Evolutionary conservation across 192 early-diverging fungal species (phyloP).

Genomic region (Coemansia sp.): DNA sequence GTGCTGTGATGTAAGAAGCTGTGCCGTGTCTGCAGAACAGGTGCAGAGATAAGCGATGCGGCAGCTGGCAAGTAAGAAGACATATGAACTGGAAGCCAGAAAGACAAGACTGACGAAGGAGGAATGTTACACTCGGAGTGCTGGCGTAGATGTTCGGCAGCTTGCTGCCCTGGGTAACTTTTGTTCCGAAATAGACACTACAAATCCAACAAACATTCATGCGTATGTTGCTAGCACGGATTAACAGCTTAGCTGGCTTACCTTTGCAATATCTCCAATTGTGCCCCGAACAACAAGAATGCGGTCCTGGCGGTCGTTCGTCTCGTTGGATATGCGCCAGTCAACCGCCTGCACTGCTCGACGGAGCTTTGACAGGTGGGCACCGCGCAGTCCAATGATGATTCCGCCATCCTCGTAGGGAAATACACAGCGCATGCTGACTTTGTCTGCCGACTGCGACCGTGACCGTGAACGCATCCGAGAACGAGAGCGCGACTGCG

Average conservation of each 20-base stretch:
- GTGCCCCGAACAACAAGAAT: conserved; percentile 45
- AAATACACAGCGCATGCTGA: conserved; percentile 54
- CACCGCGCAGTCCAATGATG: conserved; percentile 54
- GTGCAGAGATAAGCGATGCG: no score
- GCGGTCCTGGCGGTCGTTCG: conserved; percentile 53
- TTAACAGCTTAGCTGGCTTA: conserved; percentile 15
- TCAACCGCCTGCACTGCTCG: conserved; percentile 33
- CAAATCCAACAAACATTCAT: background rate
- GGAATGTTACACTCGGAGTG: no score
- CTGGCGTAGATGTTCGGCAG: no score
- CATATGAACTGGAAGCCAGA: no score
- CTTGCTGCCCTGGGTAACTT: no score
- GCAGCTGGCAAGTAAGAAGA: no score
- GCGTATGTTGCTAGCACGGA: background rate
- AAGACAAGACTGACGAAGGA: no score
- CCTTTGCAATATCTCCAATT: conserved; percentile 39
- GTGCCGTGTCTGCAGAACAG: no score
- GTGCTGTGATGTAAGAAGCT: no score
- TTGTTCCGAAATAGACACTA: background rate
- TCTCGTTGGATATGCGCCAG: conserved; percentile 56
- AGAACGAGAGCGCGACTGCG: conserved; percentile 12
- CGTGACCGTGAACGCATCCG: conserved; percentile 17
- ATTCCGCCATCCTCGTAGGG: conserved; percentile 56
- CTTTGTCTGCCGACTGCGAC: conserved; percentile 33
- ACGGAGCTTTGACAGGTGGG: conserved; percentile 52